Conservation (phyloP, 495 filamentous ascomycete genomes). For the Hypoxylon fragiforme region DNA sequence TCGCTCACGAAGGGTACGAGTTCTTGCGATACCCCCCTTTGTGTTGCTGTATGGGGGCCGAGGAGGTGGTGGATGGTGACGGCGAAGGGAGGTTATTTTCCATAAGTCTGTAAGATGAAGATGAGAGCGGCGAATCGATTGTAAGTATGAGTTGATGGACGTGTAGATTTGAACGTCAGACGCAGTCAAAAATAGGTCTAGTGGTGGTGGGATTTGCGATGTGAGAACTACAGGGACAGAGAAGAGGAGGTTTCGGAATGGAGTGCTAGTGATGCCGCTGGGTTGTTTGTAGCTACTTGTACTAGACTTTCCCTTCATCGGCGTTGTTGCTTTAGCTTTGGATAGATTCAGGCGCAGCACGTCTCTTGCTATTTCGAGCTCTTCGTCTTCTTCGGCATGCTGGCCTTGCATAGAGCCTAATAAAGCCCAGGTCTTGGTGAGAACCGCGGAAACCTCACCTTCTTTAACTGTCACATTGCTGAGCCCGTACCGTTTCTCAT, state of each 20-base stretch:
- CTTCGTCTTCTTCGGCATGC: slow-evolving; percentile 71
- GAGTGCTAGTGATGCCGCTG: slow-evolving; percentile 46
- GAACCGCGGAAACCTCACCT: slow-evolving; percentile 74
- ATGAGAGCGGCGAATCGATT: slow-evolving; percentile 80
- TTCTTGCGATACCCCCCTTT: slow-evolving; percentile 56
- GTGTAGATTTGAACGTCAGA: slow-evolving; percentile 79
- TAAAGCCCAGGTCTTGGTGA: slow-evolving; percentile 75
- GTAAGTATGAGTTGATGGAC: slow-evolving; percentile 80
- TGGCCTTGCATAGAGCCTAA: slow-evolving; percentile 71
- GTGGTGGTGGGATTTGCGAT: slow-evolving; percentile 72
- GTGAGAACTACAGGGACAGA: slow-evolving; percentile 73
- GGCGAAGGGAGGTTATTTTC: slow-evolving; percentile 76
- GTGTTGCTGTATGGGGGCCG: slow-evolving; percentile 65
- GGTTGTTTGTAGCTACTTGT: slow-evolving; percentile 21
- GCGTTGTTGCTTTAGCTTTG: slow-evolving; percentile 43
- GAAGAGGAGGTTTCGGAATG: slow-evolving; percentile 81
- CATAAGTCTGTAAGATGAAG: slow-evolving; percentile 79
- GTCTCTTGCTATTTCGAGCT: slow-evolving; percentile 80
- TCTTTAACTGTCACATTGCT: slow-evolving; percentile 75
- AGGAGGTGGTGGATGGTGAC: slow-evolving; percentile 72
- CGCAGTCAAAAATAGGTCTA: slow-evolving; percentile 82
- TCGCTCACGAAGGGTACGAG: slow-evolving; percentile 59
- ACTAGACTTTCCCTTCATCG: slow-evolving; percentile 33
- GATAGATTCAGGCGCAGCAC: slow-evolving; percentile 69
- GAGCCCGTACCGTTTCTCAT: slow-evolving; percentile 54